These are phyloP conservation scores for Scleromitrula shiraiana DNA, from an alignment of 2,329 filamentous ascomycete species.

Conservation along the genomic window DNA sequence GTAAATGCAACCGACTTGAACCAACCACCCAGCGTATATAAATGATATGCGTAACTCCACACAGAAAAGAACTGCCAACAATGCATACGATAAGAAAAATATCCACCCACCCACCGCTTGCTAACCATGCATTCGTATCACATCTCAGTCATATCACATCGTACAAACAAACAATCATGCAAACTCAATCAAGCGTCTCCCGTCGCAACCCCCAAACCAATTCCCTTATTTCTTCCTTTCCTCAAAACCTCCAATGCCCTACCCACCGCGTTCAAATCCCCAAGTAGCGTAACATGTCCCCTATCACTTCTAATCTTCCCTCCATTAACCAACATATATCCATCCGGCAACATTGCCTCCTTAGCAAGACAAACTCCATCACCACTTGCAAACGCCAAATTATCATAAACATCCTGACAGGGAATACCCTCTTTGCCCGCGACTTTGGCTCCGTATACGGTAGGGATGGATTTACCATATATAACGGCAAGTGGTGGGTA, in stretches of 20 bases:
- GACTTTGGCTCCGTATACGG: conserved; percentile 75
- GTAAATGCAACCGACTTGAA: neutral
- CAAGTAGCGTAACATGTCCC: conserved; percentile 80
- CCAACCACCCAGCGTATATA: neutral
- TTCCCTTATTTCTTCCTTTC: conserved; percentile 60
- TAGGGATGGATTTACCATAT: conserved; percentile 81
- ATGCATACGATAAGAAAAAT: too few relatives aligned
- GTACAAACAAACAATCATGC: neutral
- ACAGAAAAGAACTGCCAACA: too few relatives aligned
- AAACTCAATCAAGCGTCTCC: neutral
- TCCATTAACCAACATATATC: conserved; percentile 65
- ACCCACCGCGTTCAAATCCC: conserved; percentile 76
- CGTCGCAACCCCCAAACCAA: conserved; percentile 51
- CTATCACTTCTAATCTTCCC: conserved; percentile 73
- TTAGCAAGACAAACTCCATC: conserved; percentile 84
- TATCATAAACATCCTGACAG: conserved; percentile 71
- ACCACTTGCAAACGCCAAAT: conserved; percentile 76
- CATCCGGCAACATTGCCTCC: conserved; percentile 76
- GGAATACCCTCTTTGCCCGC: conserved; percentile 64
- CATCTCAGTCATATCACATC: neutral
- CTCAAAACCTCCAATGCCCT: conserved; percentile 62
- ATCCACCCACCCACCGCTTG: too few relatives aligned
- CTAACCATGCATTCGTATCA: neutral
- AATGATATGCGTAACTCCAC: too few relatives aligned
- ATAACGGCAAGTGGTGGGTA: conserved; percentile 80